Base-by-base conservation (phyloP, 306 rosid species). In the Luffa acutangula region DNA sequence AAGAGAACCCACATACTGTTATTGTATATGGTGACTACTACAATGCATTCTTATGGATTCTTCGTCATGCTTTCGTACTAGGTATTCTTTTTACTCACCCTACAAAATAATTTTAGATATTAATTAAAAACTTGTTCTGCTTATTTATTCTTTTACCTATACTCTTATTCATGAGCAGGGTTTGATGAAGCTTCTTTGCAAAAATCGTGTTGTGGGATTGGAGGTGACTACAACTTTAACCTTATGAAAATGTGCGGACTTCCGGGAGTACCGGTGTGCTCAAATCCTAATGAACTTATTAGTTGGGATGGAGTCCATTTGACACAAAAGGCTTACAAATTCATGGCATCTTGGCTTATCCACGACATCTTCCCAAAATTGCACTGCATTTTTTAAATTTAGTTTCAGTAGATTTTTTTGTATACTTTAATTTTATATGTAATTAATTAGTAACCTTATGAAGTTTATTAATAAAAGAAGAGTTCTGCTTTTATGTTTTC, bases 121-220 rank as follows among this genome's bases (percentile, higher is more conserved):
- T 11, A 11, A 12, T 49, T 49, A 12, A 12, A 49, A 49, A 12
- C 17, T 49, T 3, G 15, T 37, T 25, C 31, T 25, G 31, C 31
- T 25, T 25, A 25, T 25, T 25, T 25, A 25, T 25, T 25, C 1
- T 25, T 37, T 37, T 37, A 37, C 39, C 39, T 37, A 37, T 37
- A 37, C 31, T 25, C 31, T 37, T 37, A 37, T 37, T 13, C 3
- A 46, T 53, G 43, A 20, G 18, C 46, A 69, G 78, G 82, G 2
- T 80, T 69, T 41, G 82, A 80, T 20, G 70, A 63, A 6, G 36
- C 39, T 5, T 80, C 78, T 9, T 34, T 69, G 46, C 82, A 80
- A 80, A 80, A 80, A 36, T 58, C 83, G 42, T 80, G 83, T 11
- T 72, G 83, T 71, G 83, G 78, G 9, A 41, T 31, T 51, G 82